Percentiles rank a stretch among this genome's conserved stretches.
phyloP scores from a whole-genome alignment of 2,329 filamentous ascomycete species.

The Mycosphaerella sp. region DNA sequence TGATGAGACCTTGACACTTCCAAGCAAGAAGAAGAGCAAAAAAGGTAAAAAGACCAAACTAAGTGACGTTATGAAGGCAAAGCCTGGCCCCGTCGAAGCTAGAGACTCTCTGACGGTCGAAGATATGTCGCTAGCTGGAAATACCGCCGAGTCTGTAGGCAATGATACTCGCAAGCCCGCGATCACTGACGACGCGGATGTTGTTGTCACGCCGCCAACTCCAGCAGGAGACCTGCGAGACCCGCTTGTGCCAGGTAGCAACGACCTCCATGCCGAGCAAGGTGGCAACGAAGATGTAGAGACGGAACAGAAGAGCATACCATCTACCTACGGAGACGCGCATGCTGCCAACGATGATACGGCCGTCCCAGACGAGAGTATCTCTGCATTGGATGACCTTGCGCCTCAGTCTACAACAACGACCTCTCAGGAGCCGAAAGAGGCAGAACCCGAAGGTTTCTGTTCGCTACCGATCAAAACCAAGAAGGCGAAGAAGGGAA shows the following conservation, averaged over 20 bases:
- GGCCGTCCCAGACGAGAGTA: neutral
- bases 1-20: slow-evolving; percentile 4
- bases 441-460: slow-evolving; percentile 4
- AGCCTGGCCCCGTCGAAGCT: neutral
- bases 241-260: neutral
- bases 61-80: neutral
- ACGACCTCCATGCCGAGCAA: slow-evolving; percentile 13
- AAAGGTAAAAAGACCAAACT: slow-evolving; percentile 29
- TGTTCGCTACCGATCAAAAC: slow-evolving; percentile 1
- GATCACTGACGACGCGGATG: neutral
- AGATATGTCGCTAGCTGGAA: neutral
- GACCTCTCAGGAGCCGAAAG: slow-evolving; percentile 2
- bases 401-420: slow-evolving; percentile 4
- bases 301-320: slow-evolving; percentile 19
- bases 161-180: neutral
- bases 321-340: neutral
- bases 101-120: neutral
- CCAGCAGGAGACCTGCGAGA: neutral
- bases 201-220: neutral
- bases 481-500: slow-evolving; percentile 5
- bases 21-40: slow-evolving; percentile 21
- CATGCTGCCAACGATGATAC: neutral
- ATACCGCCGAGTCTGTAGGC: neutral
- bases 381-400: neutral
- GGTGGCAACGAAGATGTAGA: slow-evolving; percentile 22